These are phyloP conservation scores for Beauveria australis DNA, from an alignment of 2,329 filamentous ascomycete genomes.

Conservation along the genomic window DNA sequence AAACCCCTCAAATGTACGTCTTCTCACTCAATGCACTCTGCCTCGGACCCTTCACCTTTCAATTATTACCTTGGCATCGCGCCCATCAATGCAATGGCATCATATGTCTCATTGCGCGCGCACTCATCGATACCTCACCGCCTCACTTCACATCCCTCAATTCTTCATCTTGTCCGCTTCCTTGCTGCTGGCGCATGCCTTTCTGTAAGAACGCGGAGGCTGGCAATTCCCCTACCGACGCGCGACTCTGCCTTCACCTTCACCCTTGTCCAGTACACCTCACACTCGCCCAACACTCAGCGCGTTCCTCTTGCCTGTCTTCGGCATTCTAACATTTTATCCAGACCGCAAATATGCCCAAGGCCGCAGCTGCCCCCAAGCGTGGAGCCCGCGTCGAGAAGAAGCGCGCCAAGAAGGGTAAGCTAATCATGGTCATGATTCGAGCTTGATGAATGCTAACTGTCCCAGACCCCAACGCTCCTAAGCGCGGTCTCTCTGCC, in stretches of 20 bases:
- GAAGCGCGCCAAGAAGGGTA: constrained; percentile 53
- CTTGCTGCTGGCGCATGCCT: neutral
- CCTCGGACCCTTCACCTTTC: neutral
- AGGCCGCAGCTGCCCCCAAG: constrained; percentile 44
- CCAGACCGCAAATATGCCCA: constrained; percentile 45
- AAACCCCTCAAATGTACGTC: constrained; percentile 14
- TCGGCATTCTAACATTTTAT: neutral
- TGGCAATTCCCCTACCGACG: neutral
- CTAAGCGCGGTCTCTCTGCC: constrained; percentile 97
- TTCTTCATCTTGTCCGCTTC: neutral
- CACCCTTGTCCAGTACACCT: constrained; percentile 15
- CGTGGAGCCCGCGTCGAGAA: constrained; percentile 47
- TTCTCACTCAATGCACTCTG: constrained; percentile 2
- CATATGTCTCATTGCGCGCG: neutral
- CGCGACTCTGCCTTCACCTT: constrained; percentile 3
- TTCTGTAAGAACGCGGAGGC: neutral
- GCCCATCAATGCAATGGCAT: neutral
- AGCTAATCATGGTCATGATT: constrained; percentile 19
- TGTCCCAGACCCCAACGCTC: constrained; percentile 78
- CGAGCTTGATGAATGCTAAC: constrained; percentile 11
- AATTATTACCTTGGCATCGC: neutral
- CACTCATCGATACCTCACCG: neutral
- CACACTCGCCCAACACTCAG: neutral
- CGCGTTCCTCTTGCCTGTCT: neutral
- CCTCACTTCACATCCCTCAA: neutral